Evolutionary conservation across 495 filamentous ascomycete species (phyloP), one percentile per base, ranked within the genome.

Genomic region (Evernia prunastri): DNA sequence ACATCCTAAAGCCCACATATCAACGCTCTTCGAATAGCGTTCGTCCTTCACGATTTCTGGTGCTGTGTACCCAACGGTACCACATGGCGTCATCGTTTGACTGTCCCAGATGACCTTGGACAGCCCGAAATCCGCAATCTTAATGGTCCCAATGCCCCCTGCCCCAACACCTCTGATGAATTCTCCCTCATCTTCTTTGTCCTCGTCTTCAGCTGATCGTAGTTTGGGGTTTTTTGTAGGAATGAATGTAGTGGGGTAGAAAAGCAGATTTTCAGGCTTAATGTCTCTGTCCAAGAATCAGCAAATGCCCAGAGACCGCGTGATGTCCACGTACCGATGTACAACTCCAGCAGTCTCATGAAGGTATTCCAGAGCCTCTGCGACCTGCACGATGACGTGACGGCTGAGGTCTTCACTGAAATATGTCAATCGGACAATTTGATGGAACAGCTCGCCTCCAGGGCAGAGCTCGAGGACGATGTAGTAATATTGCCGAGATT

Each of bases 41-140:
- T 98, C 94, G 76, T 98, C 94, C 76, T 97, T 97, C 60, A 98
- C 94, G 58, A 98, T 98, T 74, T 98, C 94, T 8, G 94, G 94
- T n/a, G 94, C 94, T 20, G 94, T 97, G 74, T 98, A 98, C 37
- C 94, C 94, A 61, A 97, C 94, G 5, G 94, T 98, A 39, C 94
- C 94, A 75, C 94, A 98, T 27, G 94, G 94, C 3, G 94, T 98
- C 91, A 97, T 97, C n/a, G 94, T 98, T 72, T 96, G 90, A 62
- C 84, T 92, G 70, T 98, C 95, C 94, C 94, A 98, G 13, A 98
- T 91, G 61, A 98, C 87, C 76, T 98, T 98, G 53, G 92, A 97
- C 13, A 98, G 78, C 62, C 94, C 94, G 73, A 98, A 98, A 73
- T 98, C 94, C 65, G 94, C 94, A 72, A 98, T 92, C 80, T 97